Conservation (phyloP, 495 filamentous ascomycete genomes). For the Talaromyces ruber region DNA sequence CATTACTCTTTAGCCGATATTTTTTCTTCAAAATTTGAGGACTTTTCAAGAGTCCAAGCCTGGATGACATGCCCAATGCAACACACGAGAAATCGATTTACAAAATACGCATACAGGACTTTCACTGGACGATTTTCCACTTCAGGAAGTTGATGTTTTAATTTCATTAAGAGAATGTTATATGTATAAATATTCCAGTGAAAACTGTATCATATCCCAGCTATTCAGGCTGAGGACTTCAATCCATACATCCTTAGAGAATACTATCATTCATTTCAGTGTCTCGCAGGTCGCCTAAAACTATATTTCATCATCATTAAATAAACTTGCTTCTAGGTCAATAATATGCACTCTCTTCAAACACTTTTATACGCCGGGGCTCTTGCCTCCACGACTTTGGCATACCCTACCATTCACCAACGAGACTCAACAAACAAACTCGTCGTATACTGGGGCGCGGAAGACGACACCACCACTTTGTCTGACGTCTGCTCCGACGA, state of each 20-base stretch:
- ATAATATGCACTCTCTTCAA: neutral
- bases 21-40: neutral
- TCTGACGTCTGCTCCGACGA: conserved; percentile 48
- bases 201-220: neutral
- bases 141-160: neutral
- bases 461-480: conserved; percentile 19
- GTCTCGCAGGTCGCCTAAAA: neutral
- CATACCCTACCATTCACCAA: neutral
- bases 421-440: neutral
- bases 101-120: neutral
- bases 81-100: neutral
- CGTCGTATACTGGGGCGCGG: conserved; percentile 2
- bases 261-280: neutral
- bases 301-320: neutral
- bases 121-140: neutral
- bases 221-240: neutral
- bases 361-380: neutral
- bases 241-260: neutral
- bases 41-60: neutral
- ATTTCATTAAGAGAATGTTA: neutral
- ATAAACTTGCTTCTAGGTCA: neutral
- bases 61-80: neutral
- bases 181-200: neutral
- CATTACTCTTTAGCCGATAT: neutral
- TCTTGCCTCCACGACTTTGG: neutral